Base-by-base conservation (phyloP, 768 basidiomycete genomes). In the Tubosaeta brunneosetosa region DNA sequence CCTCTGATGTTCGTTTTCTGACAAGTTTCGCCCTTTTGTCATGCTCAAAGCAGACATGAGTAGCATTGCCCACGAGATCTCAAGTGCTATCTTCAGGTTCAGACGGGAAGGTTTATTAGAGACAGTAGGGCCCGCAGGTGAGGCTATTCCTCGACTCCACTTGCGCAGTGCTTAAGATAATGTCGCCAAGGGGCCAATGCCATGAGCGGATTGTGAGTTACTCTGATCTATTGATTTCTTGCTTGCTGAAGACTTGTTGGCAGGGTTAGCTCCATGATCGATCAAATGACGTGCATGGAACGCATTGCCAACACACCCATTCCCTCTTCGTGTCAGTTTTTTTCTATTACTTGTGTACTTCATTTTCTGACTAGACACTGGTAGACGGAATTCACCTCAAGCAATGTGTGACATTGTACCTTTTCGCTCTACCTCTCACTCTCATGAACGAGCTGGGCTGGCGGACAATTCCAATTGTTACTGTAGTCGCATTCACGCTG, bases 341-440 rank as follows among this genome's bases (percentile, higher is more conserved):
- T 34, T 27, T 47, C 31, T 38, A 52, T 42, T 19, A 11, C 32
- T 5, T 40, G 44, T 37, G 57, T 45, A 9, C 22, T n/a, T 42
- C 46, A 0, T 31, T 34, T 51, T 26, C 59, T 66, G 16, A 62
- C 22, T 26, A 41, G 42, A 31, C 44, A n/a, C 38, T 48, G 62
- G 59, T 52, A 88, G 87, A 92, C 60, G 83, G 88, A 37, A 87
- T 97, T 53, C 94, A 97, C 69, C 73, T 95, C 62, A 94, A 95
- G 67, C 94, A 97, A 84, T 91, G 88, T 58, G 90, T 95, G n/a
- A 86, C 88, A 2, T 71, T 95, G 1, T 97, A 95, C 72, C 82
- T 98, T 8, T 93, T 94, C 65, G 83, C 91, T 17, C 78, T 98
- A 8, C 95, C 95, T 5, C 81, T 94, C 60, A 89, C 88, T 2